Conservation (phyloP, 371 early-diverging fungal species). For the Smittium mucronatum region DNA sequence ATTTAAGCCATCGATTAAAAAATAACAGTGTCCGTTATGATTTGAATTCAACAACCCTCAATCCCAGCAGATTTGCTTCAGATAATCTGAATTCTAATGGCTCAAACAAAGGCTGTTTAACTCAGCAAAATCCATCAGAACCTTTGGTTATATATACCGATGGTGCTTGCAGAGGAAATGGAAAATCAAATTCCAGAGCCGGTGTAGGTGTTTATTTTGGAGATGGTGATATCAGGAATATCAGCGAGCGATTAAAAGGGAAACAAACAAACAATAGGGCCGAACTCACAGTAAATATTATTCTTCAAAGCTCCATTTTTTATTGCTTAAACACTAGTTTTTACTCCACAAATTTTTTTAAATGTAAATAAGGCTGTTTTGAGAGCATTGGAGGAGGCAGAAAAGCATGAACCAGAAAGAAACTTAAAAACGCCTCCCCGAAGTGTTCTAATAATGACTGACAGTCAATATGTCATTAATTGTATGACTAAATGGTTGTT, state of each 20-base stretch:
- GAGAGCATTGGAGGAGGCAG: conserved; percentile 4
- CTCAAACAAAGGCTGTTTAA: too few relatives aligned
- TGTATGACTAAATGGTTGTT: conserved; percentile 10
- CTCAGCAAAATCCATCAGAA: background rate
- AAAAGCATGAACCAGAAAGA: background rate
- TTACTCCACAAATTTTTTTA: background rate
- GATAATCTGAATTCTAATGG: too few relatives aligned
- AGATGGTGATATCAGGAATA: conserved; percentile 54
- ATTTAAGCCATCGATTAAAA: too few relatives aligned
- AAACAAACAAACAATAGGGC: conserved; percentile 77
- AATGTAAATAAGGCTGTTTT: conserved; percentile 7
- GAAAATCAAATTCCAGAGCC: conserved; percentile 42
- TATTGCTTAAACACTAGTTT: conserved; percentile 14
- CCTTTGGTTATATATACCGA: conserved; percentile 51
- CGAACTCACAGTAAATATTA: conserved; percentile 46
- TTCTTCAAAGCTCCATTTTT: conserved; percentile 28
- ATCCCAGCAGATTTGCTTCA: too few relatives aligned
- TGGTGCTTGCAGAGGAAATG: conserved; percentile 58
- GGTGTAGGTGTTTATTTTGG: conserved; percentile 76
- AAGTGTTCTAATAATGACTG: conserved; percentile 18
- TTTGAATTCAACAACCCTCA: too few relatives aligned
- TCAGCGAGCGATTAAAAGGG: conserved; percentile 40
- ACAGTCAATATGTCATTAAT: conserved; percentile 23
- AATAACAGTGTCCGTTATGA: too few relatives aligned
- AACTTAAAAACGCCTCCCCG: conserved; percentile 23